Conservation (phyloP, 2,329 filamentous ascomycete species). For the Cladophialophora bantiana region DNA sequence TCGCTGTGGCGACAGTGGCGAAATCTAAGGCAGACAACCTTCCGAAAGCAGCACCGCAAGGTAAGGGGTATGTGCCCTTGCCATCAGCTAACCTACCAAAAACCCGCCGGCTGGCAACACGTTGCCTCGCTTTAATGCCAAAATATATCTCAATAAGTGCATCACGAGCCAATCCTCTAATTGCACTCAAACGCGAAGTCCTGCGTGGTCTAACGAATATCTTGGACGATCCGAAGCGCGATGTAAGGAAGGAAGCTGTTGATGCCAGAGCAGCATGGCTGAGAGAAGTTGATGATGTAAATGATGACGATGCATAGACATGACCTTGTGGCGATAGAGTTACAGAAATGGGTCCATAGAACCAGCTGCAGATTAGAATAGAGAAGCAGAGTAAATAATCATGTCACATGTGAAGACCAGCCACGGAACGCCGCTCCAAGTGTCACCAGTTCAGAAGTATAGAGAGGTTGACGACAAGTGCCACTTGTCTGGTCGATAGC, state of each 20-base stretch:
- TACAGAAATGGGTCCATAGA: neutral
- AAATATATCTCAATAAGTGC: constrained; percentile 45
- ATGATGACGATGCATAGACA: constrained; percentile 55
- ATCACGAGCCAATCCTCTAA: constrained; percentile 50
- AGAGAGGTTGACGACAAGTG: no score
- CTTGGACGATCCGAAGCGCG: constrained; percentile 68
- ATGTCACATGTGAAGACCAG: neutral
- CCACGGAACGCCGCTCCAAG: no score
- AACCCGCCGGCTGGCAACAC: constrained; percentile 36
- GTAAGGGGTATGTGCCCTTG: constrained; percentile 25
- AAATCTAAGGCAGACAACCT: constrained; percentile 36
- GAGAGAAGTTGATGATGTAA: constrained; percentile 61
- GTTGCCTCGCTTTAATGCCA: constrained; percentile 39
- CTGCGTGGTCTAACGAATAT: constrained; percentile 61
- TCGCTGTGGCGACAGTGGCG: constrained; percentile 54
- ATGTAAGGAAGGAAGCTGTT: constrained; percentile 68
- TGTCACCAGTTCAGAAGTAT: no score
- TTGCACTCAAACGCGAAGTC: constrained; percentile 65
- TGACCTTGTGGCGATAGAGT: neutral
- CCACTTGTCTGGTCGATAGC: no score
- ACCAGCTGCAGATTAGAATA: neutral
- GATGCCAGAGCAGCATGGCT: constrained; percentile 68
- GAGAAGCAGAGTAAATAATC: neutral
- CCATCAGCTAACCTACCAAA: constrained; percentile 41
- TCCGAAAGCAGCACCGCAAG: constrained; percentile 11